Evolutionary conservation across 345 rosid genomes (phyloP), one percentile per base, ranked within the genome.

Genomic region (Citrus australasica): DNA sequence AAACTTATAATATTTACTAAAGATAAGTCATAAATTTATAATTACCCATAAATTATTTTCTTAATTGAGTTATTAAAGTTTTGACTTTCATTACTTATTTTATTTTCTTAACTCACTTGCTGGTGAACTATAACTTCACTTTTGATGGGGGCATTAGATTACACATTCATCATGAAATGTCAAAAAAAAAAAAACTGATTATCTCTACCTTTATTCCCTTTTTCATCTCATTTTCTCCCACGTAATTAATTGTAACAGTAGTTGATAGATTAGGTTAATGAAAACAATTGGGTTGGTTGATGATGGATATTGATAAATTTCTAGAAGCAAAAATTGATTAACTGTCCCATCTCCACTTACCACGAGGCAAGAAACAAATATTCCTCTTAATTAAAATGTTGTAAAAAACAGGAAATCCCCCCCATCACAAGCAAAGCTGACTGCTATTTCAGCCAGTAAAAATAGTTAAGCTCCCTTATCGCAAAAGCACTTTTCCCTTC

Each of bases 191-290:
- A 7, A 48, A 5, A 14, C n/a, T 32, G 42, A 65, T 63, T 1
- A 3, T 65, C 69, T 14, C 35, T 5, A 46, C 25, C 48, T 6
- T 27, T 30, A 28, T 32, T 62, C 16, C 1, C 2, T 46, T 69
- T 22, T 21, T 56, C 55, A 59, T 40, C 37, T 37, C 16, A 10
- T 6, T 7, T 25, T 59, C 21, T 71, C n/a, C 53, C 11, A 37
- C 14, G 24, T 16, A 32, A 27, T 71, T 25, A 27, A 53, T 73
- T 78, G 33, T 48, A 61, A 69, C 55, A 83, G 76, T 81, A 10
- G 80, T 82, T 83, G 89, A 24, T n/a, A 37, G 79, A 82, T 84
- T 77, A 86, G 85, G 84, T 89, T 82, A 58, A 79, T 59, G 87
- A 84, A 82, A 84, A 56, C 82, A 85, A 74, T 55, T 77, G 48